Evolutionary conservation across 805 yeast genomes (phyloP), one percentile per base, ranked within the genome.

Genomic region (Jamesozyma rosinii): DNA sequence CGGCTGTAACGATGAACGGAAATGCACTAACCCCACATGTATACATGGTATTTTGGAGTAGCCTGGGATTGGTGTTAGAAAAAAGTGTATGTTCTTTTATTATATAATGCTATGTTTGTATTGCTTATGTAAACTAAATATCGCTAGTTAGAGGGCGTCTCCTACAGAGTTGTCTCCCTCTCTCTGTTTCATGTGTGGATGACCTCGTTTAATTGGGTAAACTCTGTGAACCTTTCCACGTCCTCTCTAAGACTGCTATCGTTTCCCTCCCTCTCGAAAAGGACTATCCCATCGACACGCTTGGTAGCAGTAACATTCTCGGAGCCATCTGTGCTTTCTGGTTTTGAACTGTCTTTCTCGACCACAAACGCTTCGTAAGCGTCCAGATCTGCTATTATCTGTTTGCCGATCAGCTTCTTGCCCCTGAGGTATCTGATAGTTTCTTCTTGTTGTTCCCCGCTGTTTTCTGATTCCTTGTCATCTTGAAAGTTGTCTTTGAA

Each of bases 221-320:
- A 41, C 21, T 41, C 43, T 5, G 27, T 21, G 22, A 41, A 41
- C 30, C 35, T 41, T 5, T 41, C 29, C 15, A 29, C 31, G 19
- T 41, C 43, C 14, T 41, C 35, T 3, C 29, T n/a, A 6, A 41
- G 26, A 9, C 17, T 27, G n/a, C 14, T 34, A 14, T 35, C 39
- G 27, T 41, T 41, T 1, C 43, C 43, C n/a, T 41, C 43, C 30
- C 43, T 26, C 35, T 41, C 43, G 9, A 13, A 11, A 5, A 41
- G 18, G 6, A 13, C 15, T 6, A 19, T 18, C 4, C 34, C 29
- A 6, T 24, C 11, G 11, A 24, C 18, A 31, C 15, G n/a, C n/a
- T 14, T 31, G 14, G n/a, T 31, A 24, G 29, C 34, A 31, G n/a
- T 17, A 15, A 31, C 6, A 13, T 31, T 17, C 6, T 31, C n/a